A percentile compares a stretch with the other conserved stretches of the same genome.
phyloP scores from a whole-genome alignment of 345 rosid species.

The Salix koriyanagi region DNA sequence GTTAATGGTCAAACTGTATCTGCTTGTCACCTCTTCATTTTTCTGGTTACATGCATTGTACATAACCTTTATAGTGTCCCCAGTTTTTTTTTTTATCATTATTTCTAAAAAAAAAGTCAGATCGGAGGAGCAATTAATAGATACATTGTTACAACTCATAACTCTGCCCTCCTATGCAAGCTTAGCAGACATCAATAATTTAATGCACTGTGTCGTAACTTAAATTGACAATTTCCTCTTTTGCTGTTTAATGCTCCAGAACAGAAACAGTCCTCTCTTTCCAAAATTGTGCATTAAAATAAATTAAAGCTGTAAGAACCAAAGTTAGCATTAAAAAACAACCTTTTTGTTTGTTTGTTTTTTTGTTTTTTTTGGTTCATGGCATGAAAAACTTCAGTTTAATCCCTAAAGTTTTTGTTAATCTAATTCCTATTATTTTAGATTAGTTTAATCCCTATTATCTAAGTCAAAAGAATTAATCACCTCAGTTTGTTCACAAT shows the following conservation, averaged over 20 bases:
- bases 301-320: no score
- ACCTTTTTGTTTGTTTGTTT: no score
- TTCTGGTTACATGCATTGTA: background rate
- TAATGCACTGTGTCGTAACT: background rate
- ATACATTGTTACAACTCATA: background rate
- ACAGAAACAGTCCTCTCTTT: background rate
- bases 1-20: background rate
- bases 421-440: no score
- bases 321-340: no score
- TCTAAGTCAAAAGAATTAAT: no score
- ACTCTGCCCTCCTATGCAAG: background rate
- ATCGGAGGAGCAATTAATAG: background rate
- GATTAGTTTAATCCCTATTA: no score
- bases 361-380: no score
- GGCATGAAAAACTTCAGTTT: no score
- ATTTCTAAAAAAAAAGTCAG: background rate
- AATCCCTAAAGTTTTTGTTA: no score
- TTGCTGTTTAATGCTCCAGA: background rate
- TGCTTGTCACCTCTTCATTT: background rate
- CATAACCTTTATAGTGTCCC: background rate
- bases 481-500: no score
- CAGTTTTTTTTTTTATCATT: no score
- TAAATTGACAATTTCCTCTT: background rate
- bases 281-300: background rate
- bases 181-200: background rate